Evolutionary conservation across 2,329 filamentous ascomycete species (phyloP).

Genomic region (Juglanconis juglandina): DNA sequence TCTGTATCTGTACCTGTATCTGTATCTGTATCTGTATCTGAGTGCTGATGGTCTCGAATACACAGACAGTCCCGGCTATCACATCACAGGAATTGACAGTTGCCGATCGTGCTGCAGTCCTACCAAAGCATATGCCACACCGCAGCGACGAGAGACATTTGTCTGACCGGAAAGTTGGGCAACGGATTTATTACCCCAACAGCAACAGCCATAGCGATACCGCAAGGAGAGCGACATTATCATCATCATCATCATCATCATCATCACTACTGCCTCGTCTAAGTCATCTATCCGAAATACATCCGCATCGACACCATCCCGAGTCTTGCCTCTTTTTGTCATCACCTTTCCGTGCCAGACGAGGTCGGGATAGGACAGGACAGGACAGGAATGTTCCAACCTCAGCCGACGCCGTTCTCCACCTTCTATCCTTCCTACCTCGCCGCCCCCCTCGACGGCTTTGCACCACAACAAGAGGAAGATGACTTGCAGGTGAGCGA

Average conservation of each 20-base stretch:
- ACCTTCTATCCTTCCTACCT: constrained; percentile 25
- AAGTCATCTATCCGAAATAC: neutral
- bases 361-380: neutral
- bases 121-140: neutral
- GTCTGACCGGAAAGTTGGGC: constrained; percentile 1
- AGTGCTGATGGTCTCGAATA: neutral
- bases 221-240: neutral
- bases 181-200: neutral
- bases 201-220: neutral
- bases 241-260: neutral
- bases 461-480: constrained; percentile 21
- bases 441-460: constrained; percentile 23
- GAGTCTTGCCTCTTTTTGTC: neutral
- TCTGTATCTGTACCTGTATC: neutral
- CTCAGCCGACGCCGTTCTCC: constrained; percentile 48
- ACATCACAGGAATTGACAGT: constrained; percentile 1
- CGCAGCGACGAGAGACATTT: constrained; percentile 1
- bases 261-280: neutral
- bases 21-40: neutral
- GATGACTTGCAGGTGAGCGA: constrained; percentile 36
- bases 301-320: neutral
- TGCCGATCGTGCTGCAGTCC: constrained; percentile 1
- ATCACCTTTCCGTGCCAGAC: neutral
- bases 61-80: neutral
- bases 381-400: constrained; percentile 49